Percentiles rank a stretch among this genome's conserved stretches.
phyloP scores from a whole-genome alignment of 1,284 basidiomycete genomes.

The Moesziomyces antarcticus region DNA sequence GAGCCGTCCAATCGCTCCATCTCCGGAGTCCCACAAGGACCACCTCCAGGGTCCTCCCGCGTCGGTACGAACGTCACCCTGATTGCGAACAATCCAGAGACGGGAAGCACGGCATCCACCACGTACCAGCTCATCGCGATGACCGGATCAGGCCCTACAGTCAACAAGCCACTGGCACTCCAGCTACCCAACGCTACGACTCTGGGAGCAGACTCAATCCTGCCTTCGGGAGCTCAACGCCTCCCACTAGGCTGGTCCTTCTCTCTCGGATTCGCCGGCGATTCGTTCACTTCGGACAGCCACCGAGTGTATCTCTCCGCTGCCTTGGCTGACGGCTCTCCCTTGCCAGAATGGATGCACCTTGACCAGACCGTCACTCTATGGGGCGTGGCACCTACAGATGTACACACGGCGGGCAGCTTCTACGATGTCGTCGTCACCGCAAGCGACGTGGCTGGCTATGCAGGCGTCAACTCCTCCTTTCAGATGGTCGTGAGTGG shows the following conservation, averaged over 20 bases:
- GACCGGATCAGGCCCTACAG: slow-evolving; percentile 47
- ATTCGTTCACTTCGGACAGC: slow-evolving; percentile 73
- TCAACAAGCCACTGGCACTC: slow-evolving; percentile 53
- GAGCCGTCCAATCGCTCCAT: slow-evolving; percentile 45
- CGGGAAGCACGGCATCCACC: slow-evolving; percentile 21
- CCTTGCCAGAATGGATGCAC: slow-evolving; percentile 79
- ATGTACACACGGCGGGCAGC: slow-evolving; percentile 51
- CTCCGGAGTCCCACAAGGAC: slow-evolving; percentile 46
- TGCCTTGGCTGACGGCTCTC: slow-evolving; percentile 75
- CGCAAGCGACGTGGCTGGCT: slow-evolving; percentile 57
- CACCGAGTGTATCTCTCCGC: slow-evolving; percentile 76
- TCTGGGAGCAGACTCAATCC: slow-evolving; percentile 52
- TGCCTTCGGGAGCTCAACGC: slow-evolving; percentile 71
- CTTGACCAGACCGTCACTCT: slow-evolving; percentile 80
- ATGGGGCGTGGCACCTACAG: slow-evolving; percentile 78
- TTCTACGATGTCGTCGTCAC: slow-evolving; percentile 56
- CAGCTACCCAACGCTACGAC: slow-evolving; percentile 59
- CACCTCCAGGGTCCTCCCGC: slow-evolving; percentile 6
- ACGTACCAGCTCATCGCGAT: slow-evolving; percentile 51
- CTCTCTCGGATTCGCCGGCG: slow-evolving; percentile 82
- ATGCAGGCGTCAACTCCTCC: slow-evolving; percentile 54
- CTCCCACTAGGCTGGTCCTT: slow-evolving; percentile 89
- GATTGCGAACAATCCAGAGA: slow-evolving; percentile 27
- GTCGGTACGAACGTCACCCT: slow-evolving; percentile 18
- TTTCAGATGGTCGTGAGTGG: slow-evolving; percentile 55